Base-by-base conservation (phyloP, 2,329 filamentous ascomycete genomes). In the Paecilomyces dactylethromorphus region DNA sequence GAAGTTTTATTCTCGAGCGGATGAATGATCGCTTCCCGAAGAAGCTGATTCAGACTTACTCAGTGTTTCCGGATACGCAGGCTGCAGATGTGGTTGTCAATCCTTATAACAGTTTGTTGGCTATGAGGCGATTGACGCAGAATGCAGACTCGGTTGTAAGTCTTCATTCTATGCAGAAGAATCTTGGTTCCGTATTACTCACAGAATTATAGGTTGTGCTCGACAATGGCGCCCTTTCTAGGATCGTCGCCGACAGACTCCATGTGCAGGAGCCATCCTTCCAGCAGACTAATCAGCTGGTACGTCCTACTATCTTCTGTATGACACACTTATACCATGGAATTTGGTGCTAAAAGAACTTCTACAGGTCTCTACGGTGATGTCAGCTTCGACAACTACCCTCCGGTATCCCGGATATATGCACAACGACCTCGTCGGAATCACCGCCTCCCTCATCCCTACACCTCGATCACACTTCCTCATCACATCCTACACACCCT, bases 41-140 rank as follows among this genome's bases (percentile, higher is more conserved):
- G 79, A 99, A 99, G 81, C 87, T 99, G 64, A 97, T 99, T 59
- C 94, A 99, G 78, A 97, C 94, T 50, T 99, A 99, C 77, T 97
- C 93, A 0, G 95, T 99, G 56, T 99, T 99, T 68, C 93, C 94
- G 1, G 94, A 97, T 73, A 96, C 90, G 0, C 91, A 91, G 60
- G 91, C 90, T 66, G 85, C 87, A 58, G 91, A 97, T 71, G 93
- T 99, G 22, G 93, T 99, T 11, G 94, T 99, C 22, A 94, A 99
- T 71, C 94, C 94, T 11, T 99, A 99, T 78, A 99, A 99, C 82
- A 97, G 92, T 75, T 80, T 99, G 58, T 84, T 99, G 15, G 89
- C 93, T 11, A 91, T 99, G 87, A 84, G 92, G 60, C 82, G 95
- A 60, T 78, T 99, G 66, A 95, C 92, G 1, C 90, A 99, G 75